Conservation (phyloP, 2,329 filamentous ascomycete genomes). For the Aspergillus thermomutatus region DNA sequence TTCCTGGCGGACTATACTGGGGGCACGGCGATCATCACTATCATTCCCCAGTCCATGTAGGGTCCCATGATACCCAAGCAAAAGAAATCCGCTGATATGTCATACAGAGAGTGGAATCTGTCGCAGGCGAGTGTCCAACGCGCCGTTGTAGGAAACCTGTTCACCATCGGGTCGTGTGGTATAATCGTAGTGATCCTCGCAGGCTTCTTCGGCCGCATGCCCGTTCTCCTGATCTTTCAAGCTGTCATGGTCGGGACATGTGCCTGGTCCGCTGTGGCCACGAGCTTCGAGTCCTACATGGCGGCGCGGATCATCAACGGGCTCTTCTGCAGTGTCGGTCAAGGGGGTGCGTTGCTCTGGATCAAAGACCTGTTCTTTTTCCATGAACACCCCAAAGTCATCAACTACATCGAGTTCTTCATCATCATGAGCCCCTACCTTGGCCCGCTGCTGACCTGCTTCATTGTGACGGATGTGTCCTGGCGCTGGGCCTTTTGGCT, state of each 20-base stretch:
- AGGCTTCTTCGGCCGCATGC: conserved; percentile 45
- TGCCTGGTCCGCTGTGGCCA: conserved; percentile 45
- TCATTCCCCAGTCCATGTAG: conserved; percentile 44
- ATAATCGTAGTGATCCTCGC: conserved; percentile 38
- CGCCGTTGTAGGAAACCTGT: conserved; percentile 51
- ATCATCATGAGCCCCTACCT: conserved; percentile 40
- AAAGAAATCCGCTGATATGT: neutral
- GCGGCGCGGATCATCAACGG: conserved; percentile 48
- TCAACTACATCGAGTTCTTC: conserved; percentile 38
- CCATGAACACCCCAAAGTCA: conserved; percentile 47
- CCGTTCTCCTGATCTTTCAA: conserved; percentile 31
- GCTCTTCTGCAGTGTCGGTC: conserved; percentile 45
- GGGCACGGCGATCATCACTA: conserved; percentile 44
- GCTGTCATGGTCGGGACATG: conserved; percentile 26
- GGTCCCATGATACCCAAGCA: conserved; percentile 3
- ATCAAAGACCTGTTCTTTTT: conserved; percentile 61
- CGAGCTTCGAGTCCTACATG: conserved; percentile 47
- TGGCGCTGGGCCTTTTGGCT: conserved; percentile 31
- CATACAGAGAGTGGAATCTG: conserved; percentile 46
- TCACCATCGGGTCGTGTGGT: conserved; percentile 48
- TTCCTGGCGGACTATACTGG: conserved; percentile 51
- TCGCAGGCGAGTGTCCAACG: conserved; percentile 50
- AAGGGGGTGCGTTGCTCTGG: conserved; percentile 46
- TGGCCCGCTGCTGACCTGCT: conserved; percentile 44
- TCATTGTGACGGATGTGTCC: conserved; percentile 45